phyloP scores from a whole-genome alignment of 2,329 filamentous ascomycete species.

The Ophiocordyceps camponoti-floridani region DNA sequence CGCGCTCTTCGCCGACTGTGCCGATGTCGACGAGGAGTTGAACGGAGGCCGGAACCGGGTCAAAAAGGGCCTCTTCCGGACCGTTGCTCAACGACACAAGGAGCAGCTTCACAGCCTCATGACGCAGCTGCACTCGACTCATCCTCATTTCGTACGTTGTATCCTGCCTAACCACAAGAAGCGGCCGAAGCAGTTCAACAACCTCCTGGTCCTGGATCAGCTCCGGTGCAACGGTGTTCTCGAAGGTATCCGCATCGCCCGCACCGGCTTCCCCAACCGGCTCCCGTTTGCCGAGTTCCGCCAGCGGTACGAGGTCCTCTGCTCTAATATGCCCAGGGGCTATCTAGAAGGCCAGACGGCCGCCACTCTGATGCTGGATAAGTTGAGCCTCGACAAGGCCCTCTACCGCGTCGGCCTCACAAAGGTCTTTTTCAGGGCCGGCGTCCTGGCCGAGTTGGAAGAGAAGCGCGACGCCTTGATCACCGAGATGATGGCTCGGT shows the following conservation, averaged over 20 bases:
- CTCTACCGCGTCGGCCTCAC: slow-evolving; percentile 88
- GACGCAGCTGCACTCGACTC: slow-evolving; percentile 83
- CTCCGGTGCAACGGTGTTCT: slow-evolving; percentile 97
- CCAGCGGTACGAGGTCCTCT: slow-evolving; percentile 89
- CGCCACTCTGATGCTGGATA: slow-evolving; percentile 74
- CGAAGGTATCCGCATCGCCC: slow-evolving; percentile 93
- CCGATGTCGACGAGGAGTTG: slow-evolving; percentile 57
- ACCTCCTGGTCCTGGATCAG: slow-evolving; percentile 86
- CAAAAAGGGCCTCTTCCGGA: slow-evolving; percentile 93
- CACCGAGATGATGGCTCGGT: slow-evolving; percentile 79
- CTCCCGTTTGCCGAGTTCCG: slow-evolving; percentile 86
- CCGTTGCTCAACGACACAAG: slow-evolving; percentile 91
- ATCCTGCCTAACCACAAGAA: slow-evolving; percentile 98
- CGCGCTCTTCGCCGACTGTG: slow-evolving; percentile 73
- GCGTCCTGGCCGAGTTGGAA: slow-evolving; percentile 89
- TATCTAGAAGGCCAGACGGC: slow-evolving; percentile 82
- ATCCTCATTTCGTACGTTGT: slow-evolving; percentile 95
- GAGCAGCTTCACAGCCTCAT: slow-evolving; percentile 96
- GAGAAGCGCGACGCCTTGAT: slow-evolving; percentile 88
- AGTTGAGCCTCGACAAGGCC: slow-evolving; percentile 66
- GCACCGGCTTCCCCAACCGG: slow-evolving; percentile 91
- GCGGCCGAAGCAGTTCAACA: slow-evolving; percentile 79
- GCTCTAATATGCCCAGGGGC: slow-evolving; percentile 69
- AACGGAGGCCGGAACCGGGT: slow-evolving; percentile 59
- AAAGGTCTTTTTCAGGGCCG: slow-evolving; percentile 95